Conservation (phyloP, 2,329 filamentous ascomycete species). For the Sporothrix euskadiensis region DNA sequence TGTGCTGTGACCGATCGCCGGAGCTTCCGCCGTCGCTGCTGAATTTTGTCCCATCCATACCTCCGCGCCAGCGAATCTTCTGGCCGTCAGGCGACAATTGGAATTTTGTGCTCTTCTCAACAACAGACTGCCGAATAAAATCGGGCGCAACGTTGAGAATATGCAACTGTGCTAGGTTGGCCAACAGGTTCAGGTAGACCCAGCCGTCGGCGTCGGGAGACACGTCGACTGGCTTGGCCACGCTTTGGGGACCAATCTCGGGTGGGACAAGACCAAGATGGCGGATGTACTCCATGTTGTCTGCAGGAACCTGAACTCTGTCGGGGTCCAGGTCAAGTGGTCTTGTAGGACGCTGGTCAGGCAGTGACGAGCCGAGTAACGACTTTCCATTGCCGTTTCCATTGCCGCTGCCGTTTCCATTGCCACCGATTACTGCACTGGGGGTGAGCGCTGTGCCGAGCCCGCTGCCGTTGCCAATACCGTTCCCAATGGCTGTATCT, state of each 20-base stretch:
- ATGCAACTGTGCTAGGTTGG: conserved; percentile 80
- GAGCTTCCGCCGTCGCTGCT: conserved; percentile 63
- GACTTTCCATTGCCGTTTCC: conserved; percentile 40
- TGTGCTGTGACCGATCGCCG: conserved; percentile 50
- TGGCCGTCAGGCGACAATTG: conserved; percentile 75
- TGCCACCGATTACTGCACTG: conserved; percentile 32
- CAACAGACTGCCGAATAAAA: conserved; percentile 72
- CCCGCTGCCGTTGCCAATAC: conserved; percentile 6
- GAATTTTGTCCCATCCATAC: conserved; percentile 62
- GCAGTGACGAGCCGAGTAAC: conserved; percentile 43
- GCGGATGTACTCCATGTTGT: conserved; percentile 78
- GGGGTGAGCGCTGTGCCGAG: conserved; percentile 32
- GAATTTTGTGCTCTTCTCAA: conserved; percentile 70
- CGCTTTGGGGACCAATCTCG: conserved; percentile 50
- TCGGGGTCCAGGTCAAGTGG: conserved; percentile 76
- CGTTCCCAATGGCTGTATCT: conserved; percentile 33
- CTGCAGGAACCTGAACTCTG: conserved; percentile 70
- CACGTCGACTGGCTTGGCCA: conserved; percentile 47
- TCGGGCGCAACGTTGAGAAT: conserved; percentile 79
- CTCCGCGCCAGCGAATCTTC: conserved; percentile 78
- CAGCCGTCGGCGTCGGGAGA: conserved; percentile 69
- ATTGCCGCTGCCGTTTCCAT: conserved; percentile 34
- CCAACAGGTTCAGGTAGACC: conserved; percentile 79
- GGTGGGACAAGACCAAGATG: conserved; percentile 69
- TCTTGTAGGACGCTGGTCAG: conserved; percentile 74